Evolutionary conservation across 2,329 filamentous ascomycete genomes (phyloP), one percentile per base, ranked within the genome.

Genomic region (Acephala macrosclerotiorum): DNA sequence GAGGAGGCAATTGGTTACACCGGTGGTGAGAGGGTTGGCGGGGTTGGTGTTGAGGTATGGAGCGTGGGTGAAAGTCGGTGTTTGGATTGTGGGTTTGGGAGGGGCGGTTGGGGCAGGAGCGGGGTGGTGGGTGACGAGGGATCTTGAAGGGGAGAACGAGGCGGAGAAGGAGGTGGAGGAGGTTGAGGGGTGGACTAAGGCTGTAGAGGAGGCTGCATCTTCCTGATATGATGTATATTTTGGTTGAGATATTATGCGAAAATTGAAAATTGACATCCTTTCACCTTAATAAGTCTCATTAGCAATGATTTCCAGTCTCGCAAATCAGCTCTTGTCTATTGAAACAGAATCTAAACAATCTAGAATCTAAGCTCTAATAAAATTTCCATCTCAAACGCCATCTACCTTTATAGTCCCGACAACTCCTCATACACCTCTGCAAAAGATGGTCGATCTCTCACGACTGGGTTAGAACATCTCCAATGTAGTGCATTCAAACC

Each of bases 1-100:
- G 67, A 68, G 82, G 7, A 65, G 74, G 57, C 64, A 68, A 0
- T 65, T 84, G 3, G 77, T 84, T 2, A 84, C 82, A 6, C 82
- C 82, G 0, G 71, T 75, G 25, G 67, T 83, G 51, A 70, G 68
- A 47, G 79, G 75, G 72, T 66, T 79, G 18, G 72, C 74, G 3
- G 25, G 47, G 14, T 33, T 33, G n/a, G 49, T 64, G 2, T 33
- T 68, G 29, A 22, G 42, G 55, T 65, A 63, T 55, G 59, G 58
- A 26, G 22, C 35, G 45, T 63, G 33, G 49, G 16, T 68, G 20
- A 18, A 55, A 40, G 55, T 66, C 2, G 58, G 61, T 8, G 25
- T 63, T 16, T 64, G 61, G 66, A 62, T 38, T 60, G 61, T 66
- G 47, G 12, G 59, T 40, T n/a, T 63, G 18, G 66, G 66, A 8